Base-by-base conservation (phyloP, 1,284 basidiomycete genomes). In the Fomes fomentarius region DNA sequence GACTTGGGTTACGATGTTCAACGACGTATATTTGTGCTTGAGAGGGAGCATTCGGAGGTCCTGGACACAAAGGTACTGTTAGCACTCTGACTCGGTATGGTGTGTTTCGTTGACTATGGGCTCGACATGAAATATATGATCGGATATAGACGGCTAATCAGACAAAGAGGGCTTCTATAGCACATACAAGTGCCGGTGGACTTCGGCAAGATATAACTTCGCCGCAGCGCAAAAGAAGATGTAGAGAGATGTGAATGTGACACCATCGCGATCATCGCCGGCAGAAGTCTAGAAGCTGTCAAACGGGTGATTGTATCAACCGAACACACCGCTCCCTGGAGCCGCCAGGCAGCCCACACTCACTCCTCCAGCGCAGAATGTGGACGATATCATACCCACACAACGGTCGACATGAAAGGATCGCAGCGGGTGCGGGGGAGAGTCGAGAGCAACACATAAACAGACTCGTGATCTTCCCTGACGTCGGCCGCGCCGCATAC, bases 11-110 rank as follows among this genome's bases (percentile, higher is more conserved):
- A 1, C 63, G 62, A 17, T 57, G 59, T 12, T 64, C 65, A 31
- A 63, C 52, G 24, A 50, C 54, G 42, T 60, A 65, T 3, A 56
- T 54, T 30, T 57, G 60, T 14, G 58, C 51, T 15, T 56, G 58
- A 7, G 50, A 52, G 3, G 51, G 52, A 10, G 52, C 52, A 26
- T 24, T 52, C 3, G 44, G 25, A 10, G 49, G 54, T 3, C 48
- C 60, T 58, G 40, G 3, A 5, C 8, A 31, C 15, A 25, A 35
- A 19, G n/a, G 1, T 1, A 26, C 22, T 31, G 45, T 57, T 21
- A 54, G 41, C n/a, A n/a, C n/a, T n/a, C n/a, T n/a, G n/a, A n/a
- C n/a, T n/a, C n/a, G n/a, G n/a, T n/a, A n/a, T n/a, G n/a, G n/a
- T n/a, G n/a, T n/a, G n/a, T n/a, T n/a, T n/a, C n/a, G n/a, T n/a